Conservation (phyloP, 805 yeast species). For the Candida piceae region DNA sequence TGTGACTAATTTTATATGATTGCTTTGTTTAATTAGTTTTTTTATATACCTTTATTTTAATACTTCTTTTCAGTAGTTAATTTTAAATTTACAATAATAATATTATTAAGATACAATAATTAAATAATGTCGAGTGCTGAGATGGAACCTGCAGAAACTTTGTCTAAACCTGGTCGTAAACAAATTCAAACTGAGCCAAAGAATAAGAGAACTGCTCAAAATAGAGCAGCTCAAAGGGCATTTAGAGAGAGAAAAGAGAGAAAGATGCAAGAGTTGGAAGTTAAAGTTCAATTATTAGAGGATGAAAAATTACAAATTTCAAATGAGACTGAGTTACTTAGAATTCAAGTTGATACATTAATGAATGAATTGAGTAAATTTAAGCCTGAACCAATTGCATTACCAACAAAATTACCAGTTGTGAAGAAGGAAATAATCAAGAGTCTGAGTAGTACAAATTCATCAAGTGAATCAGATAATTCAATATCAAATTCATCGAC, state of each 20-base stretch:
- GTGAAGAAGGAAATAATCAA: not conserved
- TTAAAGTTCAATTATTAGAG: conserved; percentile 68
- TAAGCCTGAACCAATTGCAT: conserved; percentile 8
- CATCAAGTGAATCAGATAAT: conserved; percentile 16
- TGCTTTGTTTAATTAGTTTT: too few relatives aligned
- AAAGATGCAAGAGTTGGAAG: conserved; percentile 80
- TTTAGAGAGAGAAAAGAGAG: conserved; percentile 90
- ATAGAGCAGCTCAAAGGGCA: conserved; percentile 97
- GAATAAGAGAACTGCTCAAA: conserved; percentile 90
- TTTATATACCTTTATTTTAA: too few relatives aligned
- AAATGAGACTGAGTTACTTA: conserved; percentile 67
- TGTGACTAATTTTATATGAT: too few relatives aligned
- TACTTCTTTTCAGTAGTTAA: too few relatives aligned
- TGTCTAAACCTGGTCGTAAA: conserved; percentile 71
- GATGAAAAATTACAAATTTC: conserved; percentile 61
- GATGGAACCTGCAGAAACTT: not conserved
- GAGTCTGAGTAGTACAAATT: not conserved
- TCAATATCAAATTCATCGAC: conserved; percentile 14
- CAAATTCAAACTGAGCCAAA: conserved; percentile 69
- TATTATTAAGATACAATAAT: too few relatives aligned
- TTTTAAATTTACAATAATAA: too few relatives aligned
- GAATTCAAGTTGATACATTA: conserved; percentile 70
- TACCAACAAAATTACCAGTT: not conserved
- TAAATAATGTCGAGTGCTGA: too few relatives aligned
- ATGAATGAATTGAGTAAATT: conserved; percentile 52